Conservation (phyloP, 1,284 basidiomycete species). For the Thelephora terrestris region DNA sequence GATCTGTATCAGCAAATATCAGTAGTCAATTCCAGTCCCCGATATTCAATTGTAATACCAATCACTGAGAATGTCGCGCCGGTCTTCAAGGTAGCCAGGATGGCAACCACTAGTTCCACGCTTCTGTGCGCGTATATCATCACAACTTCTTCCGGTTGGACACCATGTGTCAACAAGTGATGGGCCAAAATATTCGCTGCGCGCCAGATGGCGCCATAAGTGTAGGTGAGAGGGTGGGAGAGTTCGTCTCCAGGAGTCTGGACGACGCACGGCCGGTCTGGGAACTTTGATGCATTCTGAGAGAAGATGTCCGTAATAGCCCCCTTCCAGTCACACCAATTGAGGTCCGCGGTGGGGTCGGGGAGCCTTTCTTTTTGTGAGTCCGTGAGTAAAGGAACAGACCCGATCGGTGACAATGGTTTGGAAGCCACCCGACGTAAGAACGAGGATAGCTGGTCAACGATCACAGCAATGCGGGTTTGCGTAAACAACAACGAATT, state of each 20-base stretch:
- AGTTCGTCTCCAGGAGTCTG: constrained; percentile 34
- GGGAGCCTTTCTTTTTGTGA: constrained; percentile 69
- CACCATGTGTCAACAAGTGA: constrained; percentile 76
- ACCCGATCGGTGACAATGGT: constrained; percentile 56
- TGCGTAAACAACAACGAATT: constrained; percentile 92
- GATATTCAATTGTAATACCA: constrained; percentile 36
- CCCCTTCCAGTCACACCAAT: constrained; percentile 97
- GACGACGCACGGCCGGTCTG: constrained; percentile 76
- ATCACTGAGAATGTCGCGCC: constrained; percentile 98
- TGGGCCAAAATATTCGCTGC: constrained; percentile 91
- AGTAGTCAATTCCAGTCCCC: background rate
- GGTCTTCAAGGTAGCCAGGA: constrained; percentile 94
- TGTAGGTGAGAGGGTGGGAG: constrained; percentile 51
- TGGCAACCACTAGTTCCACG: constrained; percentile 94
- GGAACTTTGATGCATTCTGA: constrained; percentile 66
- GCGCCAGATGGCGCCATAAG: constrained; percentile 75
- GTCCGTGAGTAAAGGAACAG: constrained; percentile 74
- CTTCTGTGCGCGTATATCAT: constrained; percentile 98
- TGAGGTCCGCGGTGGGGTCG: constrained; percentile 79
- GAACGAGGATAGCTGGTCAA: constrained; percentile 82
- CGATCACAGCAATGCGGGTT: constrained; percentile 64
- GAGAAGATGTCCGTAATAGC: constrained; percentile 94
- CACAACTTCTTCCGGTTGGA: constrained; percentile 92
- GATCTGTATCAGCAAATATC: constrained; percentile 45
- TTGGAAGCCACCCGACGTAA: constrained; percentile 64